Evolutionary conservation across 2,329 filamentous ascomycete species (phyloP), one percentile per base, ranked within the genome.

Genomic region (Incumbomyces delicatus): DNA sequence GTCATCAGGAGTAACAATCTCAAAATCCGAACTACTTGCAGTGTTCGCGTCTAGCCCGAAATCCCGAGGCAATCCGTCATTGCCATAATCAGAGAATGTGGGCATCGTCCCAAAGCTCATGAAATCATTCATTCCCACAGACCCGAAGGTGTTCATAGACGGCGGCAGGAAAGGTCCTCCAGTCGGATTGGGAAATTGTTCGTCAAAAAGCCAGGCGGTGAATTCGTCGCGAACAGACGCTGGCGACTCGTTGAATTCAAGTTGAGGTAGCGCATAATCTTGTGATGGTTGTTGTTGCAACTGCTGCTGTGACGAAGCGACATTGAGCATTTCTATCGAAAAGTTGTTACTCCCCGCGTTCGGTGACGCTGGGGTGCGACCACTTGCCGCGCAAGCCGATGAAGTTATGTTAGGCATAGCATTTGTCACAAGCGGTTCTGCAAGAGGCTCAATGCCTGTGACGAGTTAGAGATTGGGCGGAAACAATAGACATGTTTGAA

Each of bases 191-290:
- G 65, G 54, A 20, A 45, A 45, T 18, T 45, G 42, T 50, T 80
- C 81, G 60, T 85, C 89, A 65, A 94, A 94, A 20, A 94, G 66
- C 72, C 85, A 94, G 4, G 83, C 81, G 53, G 89, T 82, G 58
- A 92, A 92, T 60, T 94, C 87, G 60, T 94, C 87, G 0, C 85
- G 83, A 69, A 94, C 85, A 10, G 84, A 83, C 60, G 89, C 90
- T 0, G 90, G 88, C 2, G 88, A 94, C 48, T 90, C 85, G 56
- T 85, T 89, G 50, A 87, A 81, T 16, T 79, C 83, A 57, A 78
- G 81, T 12, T 87, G 87, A 64, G 95, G 95, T 22, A 95, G 83
- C 1, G 90, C 87, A 57, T 94, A 85, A 4, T 85, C 62, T 27
- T 27, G 22, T 27, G 22, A 27, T 27, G 22, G 8, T 47, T 40